phyloP scores from a whole-genome alignment of 2,329 filamentous ascomycete species.

The Xylariaceae sp. region DNA sequence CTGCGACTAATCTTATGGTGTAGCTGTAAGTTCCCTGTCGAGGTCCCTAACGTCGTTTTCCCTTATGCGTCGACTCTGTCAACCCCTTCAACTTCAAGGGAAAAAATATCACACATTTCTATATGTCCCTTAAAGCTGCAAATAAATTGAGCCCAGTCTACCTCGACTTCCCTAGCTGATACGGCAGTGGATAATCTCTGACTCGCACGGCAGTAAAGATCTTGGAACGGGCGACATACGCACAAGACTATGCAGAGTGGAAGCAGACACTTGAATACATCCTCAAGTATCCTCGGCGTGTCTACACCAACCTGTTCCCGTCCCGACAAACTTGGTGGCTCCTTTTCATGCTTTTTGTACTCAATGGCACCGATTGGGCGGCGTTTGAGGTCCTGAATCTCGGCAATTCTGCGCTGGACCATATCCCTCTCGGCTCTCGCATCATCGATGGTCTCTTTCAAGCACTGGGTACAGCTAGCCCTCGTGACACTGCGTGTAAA shows the following conservation, averaged over 20 bases:
- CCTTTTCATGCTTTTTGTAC: constrained; percentile 59
- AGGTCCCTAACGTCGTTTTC: too few relatives aligned
- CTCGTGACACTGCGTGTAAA: background rate
- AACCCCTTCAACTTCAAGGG: background rate
- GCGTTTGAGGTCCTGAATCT: constrained; percentile 68
- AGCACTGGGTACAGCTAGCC: constrained; percentile 50
- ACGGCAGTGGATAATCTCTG: background rate
- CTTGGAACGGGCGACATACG: constrained; percentile 43
- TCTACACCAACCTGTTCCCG: constrained; percentile 68
- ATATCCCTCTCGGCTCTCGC: constrained; percentile 55
- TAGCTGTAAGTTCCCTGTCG: constrained; percentile 33
- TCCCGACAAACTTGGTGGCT: constrained; percentile 67
- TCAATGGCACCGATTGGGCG: constrained; percentile 67
- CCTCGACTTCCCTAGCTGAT: background rate
- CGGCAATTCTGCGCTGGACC: constrained; percentile 58
- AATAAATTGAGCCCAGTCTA: background rate
- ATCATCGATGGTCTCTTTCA: constrained; percentile 69
- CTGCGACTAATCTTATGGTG: constrained; percentile 62
- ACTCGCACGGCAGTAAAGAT: constrained; percentile 37
- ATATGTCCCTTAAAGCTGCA: too few relatives aligned
- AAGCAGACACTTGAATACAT: constrained; percentile 58
- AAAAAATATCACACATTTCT: too few relatives aligned
- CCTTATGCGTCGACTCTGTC: background rate
- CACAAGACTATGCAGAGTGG: constrained; percentile 41
- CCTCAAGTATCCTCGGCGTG: constrained; percentile 58